phyloP scores from a whole-genome alignment of 2,329 filamentous ascomycete genomes.

The Ophiocordyceps australis region DNA sequence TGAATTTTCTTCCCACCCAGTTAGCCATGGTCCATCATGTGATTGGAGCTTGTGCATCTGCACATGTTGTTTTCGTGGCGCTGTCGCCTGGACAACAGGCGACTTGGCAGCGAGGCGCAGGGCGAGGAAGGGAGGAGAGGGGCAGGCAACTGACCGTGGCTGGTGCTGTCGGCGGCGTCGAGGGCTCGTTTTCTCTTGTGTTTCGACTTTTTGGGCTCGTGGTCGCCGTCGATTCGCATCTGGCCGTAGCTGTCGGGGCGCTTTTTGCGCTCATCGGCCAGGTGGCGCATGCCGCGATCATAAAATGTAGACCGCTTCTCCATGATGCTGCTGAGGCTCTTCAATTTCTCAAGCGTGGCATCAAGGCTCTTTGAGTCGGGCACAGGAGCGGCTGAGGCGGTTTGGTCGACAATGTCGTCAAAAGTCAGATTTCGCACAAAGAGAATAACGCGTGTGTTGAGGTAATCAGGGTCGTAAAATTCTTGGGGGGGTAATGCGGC shows the following conservation, averaged over 20 bases:
- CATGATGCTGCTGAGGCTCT: conserved; percentile 46
- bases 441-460: conserved; percentile 42
- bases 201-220: conserved; percentile 40
- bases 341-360: conserved; percentile 43
- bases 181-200: conserved; percentile 65
- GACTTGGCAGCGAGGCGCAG: too few species aligned
- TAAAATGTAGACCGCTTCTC: conserved; percentile 49
- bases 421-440: conserved; percentile 43
- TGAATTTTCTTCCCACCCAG: conserved; percentile 28
- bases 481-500: conserved; percentile 36
- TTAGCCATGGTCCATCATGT: conserved; percentile 2
- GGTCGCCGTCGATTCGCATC: conserved; percentile 26
- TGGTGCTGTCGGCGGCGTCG: conserved; percentile 34
- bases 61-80: neutral
- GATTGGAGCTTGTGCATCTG: too few species aligned
- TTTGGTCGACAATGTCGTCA: conserved; percentile 52
- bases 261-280: conserved; percentile 47
- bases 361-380: conserved; percentile 47
- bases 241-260: conserved; percentile 34
- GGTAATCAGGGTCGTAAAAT: conserved; percentile 42
- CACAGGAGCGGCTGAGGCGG: conserved; percentile 34
- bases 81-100: neutral
- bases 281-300: conserved; percentile 55
- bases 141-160: conserved; percentile 9
- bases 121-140: neutral